These are phyloP conservation scores for Chrysoporthe deuterocubensis DNA, from an alignment of 2,329 filamentous ascomycete species.

Conservation along the genomic window DNA sequence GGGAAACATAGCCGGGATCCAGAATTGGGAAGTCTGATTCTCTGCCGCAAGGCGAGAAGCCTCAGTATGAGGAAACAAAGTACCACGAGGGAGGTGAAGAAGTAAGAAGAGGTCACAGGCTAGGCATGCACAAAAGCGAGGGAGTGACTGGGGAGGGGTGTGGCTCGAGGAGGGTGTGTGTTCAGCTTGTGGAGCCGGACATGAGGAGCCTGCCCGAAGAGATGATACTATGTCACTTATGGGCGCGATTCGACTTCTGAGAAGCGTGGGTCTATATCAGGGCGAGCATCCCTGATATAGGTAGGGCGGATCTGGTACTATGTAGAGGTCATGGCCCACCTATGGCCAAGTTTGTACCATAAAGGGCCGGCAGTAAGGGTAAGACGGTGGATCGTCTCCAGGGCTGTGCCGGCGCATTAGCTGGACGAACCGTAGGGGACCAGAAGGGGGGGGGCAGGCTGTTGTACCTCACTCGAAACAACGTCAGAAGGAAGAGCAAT, in stretches of 20 bases:
- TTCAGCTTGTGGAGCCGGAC: slow-evolving; percentile 19
- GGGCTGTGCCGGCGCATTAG: slow-evolving; percentile 26
- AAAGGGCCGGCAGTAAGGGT: slow-evolving; percentile 22
- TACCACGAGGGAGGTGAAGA: slow-evolving; percentile 12
- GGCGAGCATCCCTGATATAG: slow-evolving; percentile 22
- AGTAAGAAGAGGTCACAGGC: slow-evolving; percentile 20
- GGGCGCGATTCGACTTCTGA: slow-evolving; percentile 19
- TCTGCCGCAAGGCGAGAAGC: slow-evolving; percentile 27
- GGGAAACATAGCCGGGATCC: slow-evolving; percentile 16
- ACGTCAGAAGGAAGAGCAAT: slow-evolving; percentile 23
- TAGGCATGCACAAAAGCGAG: slow-evolving; percentile 25
- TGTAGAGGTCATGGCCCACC: slow-evolving; percentile 23
- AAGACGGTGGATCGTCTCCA: slow-evolving; percentile 24
- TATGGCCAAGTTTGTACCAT: slow-evolving; percentile 4
- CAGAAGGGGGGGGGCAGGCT: slow-evolving; percentile 16
- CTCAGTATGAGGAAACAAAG: slow-evolving; percentile 17
- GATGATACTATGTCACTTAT: slow-evolving; percentile 24
- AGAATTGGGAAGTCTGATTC: slow-evolving; percentile 24
- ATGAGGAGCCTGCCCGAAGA: slow-evolving; percentile 18
- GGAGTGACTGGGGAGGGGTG: slow-evolving; percentile 21
- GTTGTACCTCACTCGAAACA: slow-evolving; percentile 27
- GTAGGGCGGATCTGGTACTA: slow-evolving; percentile 21
- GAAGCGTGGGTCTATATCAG: slow-evolving; percentile 25
- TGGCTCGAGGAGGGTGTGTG: slow-evolving; percentile 16
- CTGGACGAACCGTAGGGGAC: slow-evolving; percentile 25